Evolutionary conservation across 352 stramenopile genomes (phyloP).

Genomic region (Pythium phragmitis): DNA sequence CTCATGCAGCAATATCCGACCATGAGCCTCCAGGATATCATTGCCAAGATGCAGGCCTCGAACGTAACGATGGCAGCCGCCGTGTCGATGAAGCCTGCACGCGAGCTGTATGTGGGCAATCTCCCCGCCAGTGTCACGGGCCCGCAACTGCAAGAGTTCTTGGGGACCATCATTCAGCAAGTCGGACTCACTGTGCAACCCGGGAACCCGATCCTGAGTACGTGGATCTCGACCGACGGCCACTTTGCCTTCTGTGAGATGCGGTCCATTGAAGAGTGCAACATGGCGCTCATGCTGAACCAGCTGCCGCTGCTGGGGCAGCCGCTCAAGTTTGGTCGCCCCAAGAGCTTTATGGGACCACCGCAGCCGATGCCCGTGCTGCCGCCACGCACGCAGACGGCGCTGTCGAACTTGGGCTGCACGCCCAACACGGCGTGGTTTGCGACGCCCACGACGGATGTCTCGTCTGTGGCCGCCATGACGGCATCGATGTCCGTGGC

Average conservation of each 20-base stretch:
- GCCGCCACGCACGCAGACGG: conserved; percentile 69
- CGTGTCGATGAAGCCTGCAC: conserved; percentile 74
- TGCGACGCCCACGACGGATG: conserved; percentile 27
- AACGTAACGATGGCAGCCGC: conserved; percentile 73
- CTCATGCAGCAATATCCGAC: conserved; percentile 89
- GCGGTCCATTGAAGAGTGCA: conserved; percentile 84
- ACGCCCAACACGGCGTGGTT: conserved; percentile 83
- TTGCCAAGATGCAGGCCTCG: conserved; percentile 85
- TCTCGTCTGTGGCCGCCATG: conserved; percentile 19
- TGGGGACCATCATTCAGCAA: conserved; percentile 87
- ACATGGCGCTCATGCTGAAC: conserved; percentile 81
- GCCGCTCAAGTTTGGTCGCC: conserved; percentile 84
- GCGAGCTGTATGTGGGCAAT: conserved; percentile 86
- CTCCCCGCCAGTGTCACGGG: conserved; percentile 80
- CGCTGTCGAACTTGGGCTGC: conserved; percentile 78
- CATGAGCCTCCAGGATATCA: conserved; percentile 88
- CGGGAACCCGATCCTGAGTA: conserved; percentile 82
- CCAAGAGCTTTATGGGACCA: conserved; percentile 79
- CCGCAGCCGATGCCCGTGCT: conserved; percentile 74
- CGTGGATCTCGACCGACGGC: conserved; percentile 84
- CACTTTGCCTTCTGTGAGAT: conserved; percentile 90
- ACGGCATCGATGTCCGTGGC: conserved; percentile 10
- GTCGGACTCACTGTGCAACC: conserved; percentile 74
- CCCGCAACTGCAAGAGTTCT: conserved; percentile 81
- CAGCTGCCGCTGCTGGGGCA: conserved; percentile 76